Percentiles rank a stretch among this genome's conserved stretches.
phyloP scores from a whole-genome alignment of 1,284 basidiomycete genomes.

The Cryptococcus sp. region DNA sequence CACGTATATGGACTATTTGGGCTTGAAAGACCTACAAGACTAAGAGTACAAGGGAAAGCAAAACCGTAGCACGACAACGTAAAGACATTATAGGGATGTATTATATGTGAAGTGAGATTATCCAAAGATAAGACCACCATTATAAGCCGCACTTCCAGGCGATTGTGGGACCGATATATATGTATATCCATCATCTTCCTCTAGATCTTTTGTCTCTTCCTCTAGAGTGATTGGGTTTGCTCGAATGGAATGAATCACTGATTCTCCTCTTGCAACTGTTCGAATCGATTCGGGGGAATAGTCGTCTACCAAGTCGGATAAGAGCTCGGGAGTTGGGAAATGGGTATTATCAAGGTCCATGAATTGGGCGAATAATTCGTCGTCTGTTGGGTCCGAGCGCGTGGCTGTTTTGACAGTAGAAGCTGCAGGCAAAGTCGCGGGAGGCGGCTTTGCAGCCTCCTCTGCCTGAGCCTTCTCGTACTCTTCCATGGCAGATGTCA shows the following conservation, averaged over 20 bases:
- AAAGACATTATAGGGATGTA: no score
- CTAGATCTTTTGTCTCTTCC: no score
- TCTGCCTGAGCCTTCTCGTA: conserved; percentile 6
- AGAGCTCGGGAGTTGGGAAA: conserved; percentile 26
- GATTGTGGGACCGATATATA: background rate
- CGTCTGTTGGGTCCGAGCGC: conserved; percentile 4
- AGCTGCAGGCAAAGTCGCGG: background rate
- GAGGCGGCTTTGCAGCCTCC: background rate
- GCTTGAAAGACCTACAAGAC: no score
- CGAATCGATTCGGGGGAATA: conserved; percentile 24
- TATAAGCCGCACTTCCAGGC: background rate
- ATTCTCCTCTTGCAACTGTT: conserved; percentile 17
- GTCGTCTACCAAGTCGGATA: conserved; percentile 12
- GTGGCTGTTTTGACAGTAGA: background rate
- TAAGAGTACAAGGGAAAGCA: no score
- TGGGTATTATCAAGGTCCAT: conserved; percentile 18
- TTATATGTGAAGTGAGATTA: no score
- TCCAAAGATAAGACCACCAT: background rate
- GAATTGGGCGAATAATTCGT: conserved; percentile 27
- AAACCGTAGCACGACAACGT: no score
- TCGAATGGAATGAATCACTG: no score
- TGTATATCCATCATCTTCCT: no score
- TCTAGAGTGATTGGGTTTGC: no score
- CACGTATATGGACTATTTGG: no score
- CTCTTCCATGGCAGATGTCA: conserved; percentile 12